These are phyloP conservation scores for Phytopythium boreale DNA, from an alignment of 352 stramenopile genomes.

Conservation along the genomic window DNA sequence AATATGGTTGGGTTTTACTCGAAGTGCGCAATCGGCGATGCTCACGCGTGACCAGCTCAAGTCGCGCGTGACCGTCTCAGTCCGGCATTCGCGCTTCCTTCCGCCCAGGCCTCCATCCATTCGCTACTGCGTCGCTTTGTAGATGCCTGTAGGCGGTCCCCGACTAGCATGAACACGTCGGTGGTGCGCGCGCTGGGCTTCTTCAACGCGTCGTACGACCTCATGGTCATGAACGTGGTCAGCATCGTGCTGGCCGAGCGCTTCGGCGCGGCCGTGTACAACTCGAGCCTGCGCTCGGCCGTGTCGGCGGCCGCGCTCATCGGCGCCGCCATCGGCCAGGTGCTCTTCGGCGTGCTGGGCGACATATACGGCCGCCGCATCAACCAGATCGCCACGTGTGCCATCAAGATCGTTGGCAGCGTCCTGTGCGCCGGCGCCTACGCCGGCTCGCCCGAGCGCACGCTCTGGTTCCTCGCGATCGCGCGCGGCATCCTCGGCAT, in stretches of 20 bases:
- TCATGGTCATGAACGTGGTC: constrained; percentile 52
- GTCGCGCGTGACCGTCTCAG: background rate
- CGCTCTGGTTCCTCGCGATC: constrained; percentile 37
- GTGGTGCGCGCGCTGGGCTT: constrained; percentile 39
- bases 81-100: background rate
- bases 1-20: no score
- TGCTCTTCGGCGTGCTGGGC: constrained; percentile 36
- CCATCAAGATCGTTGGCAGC: constrained; percentile 29
- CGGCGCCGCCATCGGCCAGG: constrained; percentile 34
- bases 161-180: constrained; percentile 29
- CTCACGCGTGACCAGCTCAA: no score
- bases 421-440: constrained; percentile 30
- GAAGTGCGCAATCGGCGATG: no score
- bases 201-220: constrained; percentile 47
- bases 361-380: constrained; percentile 36
- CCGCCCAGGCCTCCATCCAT: background rate
- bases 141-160: background rate
- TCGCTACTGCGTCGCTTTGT: background rate
- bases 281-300: constrained; percentile 23
- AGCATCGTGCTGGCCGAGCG: constrained; percentile 42
- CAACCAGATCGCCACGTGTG: constrained; percentile 40
- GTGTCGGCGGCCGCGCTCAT: constrained; percentile 39
- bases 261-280: constrained; percentile 35
- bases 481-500: constrained; percentile 34
- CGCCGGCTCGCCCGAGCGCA: constrained; percentile 25